Evolutionary conservation across 805 yeast species (phyloP).

Genomic region (Spathaspora sp.): DNA sequence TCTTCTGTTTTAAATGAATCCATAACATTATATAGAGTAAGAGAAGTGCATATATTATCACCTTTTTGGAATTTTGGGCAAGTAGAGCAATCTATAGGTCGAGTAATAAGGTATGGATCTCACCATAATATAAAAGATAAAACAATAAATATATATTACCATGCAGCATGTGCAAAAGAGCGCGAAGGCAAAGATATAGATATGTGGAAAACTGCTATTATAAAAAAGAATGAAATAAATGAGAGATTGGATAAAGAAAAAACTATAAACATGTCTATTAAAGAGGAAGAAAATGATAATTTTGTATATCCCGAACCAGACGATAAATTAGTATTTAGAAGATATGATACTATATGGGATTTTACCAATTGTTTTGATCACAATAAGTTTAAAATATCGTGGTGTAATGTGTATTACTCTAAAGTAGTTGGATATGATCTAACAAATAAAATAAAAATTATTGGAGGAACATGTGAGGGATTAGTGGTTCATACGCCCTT

Average conservation of each 20-base stretch:
- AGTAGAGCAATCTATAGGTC: background rate
- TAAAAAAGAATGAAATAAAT: background rate
- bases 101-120: background rate
- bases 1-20: background rate
- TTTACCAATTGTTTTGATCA: background rate
- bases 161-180: background rate
- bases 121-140: background rate
- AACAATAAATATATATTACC: background rate
- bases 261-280: too few species aligned
- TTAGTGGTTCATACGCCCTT: background rate
- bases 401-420: background rate
- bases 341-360: background rate
- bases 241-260: too few species aligned
- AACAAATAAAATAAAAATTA: background rate
- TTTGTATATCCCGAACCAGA: background rate
- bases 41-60: conserved; percentile 1
- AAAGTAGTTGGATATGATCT: background rate
- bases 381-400: background rate
- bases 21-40: background rate
- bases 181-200: background rate
- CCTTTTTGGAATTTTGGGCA: conserved; percentile 1
- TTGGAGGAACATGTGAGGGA: background rate
- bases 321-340: background rate
- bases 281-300: background rate
- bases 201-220: conserved; percentile 1